These are phyloP conservation scores for Ustulina deusta DNA, from an alignment of 2,329 filamentous ascomycete species.

Conservation along the genomic window DNA sequence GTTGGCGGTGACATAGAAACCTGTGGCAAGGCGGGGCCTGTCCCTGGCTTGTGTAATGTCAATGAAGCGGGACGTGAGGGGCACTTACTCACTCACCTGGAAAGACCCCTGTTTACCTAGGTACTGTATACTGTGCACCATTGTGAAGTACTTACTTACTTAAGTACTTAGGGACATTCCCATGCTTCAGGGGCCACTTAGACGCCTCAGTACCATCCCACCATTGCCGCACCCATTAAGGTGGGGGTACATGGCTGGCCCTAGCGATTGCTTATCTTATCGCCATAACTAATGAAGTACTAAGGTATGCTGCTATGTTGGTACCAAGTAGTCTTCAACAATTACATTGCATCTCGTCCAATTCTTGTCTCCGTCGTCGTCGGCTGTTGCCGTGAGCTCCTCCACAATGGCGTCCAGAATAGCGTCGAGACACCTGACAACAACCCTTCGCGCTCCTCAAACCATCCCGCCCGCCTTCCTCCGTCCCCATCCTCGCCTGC, in stretches of 20 bases:
- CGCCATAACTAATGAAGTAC: no score
- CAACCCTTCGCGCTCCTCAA: slow-evolving; percentile 36
- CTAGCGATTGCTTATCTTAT: no score
- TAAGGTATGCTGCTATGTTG: slow-evolving; percentile 16
- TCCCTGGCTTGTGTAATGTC: background rate
- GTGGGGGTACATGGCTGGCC: no score
- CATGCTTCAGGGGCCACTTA: no score
- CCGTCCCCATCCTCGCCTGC: slow-evolving; percentile 44
- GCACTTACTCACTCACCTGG: background rate
- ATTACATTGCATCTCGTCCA: no score
- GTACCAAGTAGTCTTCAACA: background rate
- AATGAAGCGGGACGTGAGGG: background rate
- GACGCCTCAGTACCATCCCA: no score
- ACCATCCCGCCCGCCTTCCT: slow-evolving; percentile 34
- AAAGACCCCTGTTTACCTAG: no score
- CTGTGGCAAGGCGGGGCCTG: background rate
- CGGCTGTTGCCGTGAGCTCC: background rate
- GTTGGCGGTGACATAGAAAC: background rate
- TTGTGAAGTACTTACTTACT: no score
- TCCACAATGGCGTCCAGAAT: slow-evolving; percentile 45
- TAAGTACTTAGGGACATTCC: no score
- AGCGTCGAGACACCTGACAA: slow-evolving; percentile 31
- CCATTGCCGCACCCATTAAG: no score
- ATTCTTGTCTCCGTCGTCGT: no score
- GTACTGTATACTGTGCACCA: no score